These are phyloP conservation scores for Polygonum maritimum DNA, from an alignment of 148 eudicot species.

Conservation along the genomic window DNA sequence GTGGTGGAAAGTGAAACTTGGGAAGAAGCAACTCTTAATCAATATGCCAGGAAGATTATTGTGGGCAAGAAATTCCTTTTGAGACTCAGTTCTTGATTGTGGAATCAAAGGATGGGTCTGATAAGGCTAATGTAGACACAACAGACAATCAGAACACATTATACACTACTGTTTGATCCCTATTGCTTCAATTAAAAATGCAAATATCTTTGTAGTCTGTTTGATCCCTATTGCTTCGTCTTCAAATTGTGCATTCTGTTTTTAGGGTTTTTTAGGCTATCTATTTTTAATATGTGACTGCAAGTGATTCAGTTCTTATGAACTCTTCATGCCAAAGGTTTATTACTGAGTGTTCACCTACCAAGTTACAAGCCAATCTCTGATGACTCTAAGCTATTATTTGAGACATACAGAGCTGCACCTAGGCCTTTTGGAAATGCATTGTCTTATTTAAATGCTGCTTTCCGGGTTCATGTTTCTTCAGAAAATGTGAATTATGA, in stretches of 20 bases:
- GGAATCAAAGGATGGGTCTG: constrained; percentile 34
- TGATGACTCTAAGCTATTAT: constrained; percentile 31
- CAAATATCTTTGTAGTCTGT: no score
- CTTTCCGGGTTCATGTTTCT: constrained; percentile 63
- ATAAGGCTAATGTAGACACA: constrained; percentile 14
- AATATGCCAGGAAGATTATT: not conserved
- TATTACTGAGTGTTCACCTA: constrained; percentile 54
- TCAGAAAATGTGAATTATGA: constrained; percentile 22
- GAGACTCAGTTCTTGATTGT: constrained; percentile 81
- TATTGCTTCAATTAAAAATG: no score
- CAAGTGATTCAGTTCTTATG: no score
- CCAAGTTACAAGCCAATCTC: constrained; percentile 32
- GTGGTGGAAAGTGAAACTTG: not conserved
- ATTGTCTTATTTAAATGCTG: constrained; percentile 72
- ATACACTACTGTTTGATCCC: no score
- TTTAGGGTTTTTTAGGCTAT: no score
- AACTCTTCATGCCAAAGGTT: constrained; percentile 44
- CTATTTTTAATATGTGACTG: no score
- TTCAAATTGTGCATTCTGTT: no score
- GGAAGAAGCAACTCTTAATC: not conserved
- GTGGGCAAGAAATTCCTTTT: constrained; percentile 60
- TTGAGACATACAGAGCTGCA: constrained; percentile 79
- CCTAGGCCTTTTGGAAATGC: constrained; percentile 87
- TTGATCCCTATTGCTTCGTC: no score
- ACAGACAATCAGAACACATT: constrained; percentile 13